A percentile compares a stretch with the other conserved stretches of the same genome.
Evolutionary conservation across 805 yeast species (phyloP).

Genomic region (Candida sakaeoensis): DNA sequence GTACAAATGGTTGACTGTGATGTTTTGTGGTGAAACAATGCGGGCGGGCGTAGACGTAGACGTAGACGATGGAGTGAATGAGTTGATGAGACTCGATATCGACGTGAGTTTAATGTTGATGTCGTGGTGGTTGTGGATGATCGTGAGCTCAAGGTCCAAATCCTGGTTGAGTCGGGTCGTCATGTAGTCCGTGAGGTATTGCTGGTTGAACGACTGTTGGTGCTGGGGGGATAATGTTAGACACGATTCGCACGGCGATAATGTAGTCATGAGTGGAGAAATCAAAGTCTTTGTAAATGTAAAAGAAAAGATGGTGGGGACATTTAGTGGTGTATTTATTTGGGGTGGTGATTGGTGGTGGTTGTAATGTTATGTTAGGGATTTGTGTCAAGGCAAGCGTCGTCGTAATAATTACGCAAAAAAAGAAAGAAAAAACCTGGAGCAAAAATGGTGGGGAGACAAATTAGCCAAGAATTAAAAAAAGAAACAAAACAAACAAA

Average conservation of each 20-base stretch:
- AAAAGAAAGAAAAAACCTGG: background rate
- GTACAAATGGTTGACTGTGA: conserved; percentile 19
- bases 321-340: too few species aligned
- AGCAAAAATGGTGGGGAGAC: conserved; percentile 4
- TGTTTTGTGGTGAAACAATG: too few species aligned
- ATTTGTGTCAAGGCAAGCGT: too few species aligned
- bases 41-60: too few species aligned
- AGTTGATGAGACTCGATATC: conserved; percentile 14
- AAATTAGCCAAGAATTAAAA: background rate
- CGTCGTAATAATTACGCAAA: too few species aligned
- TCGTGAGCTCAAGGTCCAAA: conserved; percentile 4
- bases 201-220: conserved; percentile 1
- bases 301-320: too few species aligned
- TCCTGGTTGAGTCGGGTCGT: conserved; percentile 5
- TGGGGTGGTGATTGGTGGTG: too few species aligned
- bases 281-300: too few species aligned
- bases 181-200: conserved; percentile 6
- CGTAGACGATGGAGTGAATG: conserved; percentile 7
- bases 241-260: conserved; percentile 20
- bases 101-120: conserved; percentile 15
- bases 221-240: conserved; percentile 11
- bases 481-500: background rate
- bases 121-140: conserved; percentile 12
- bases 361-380: too few species aligned
- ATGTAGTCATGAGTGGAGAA: background rate